These are phyloP conservation scores for Mortierella sp. DNA, from an alignment of 371 early-diverging fungal genomes.

Conservation along the genomic window DNA sequence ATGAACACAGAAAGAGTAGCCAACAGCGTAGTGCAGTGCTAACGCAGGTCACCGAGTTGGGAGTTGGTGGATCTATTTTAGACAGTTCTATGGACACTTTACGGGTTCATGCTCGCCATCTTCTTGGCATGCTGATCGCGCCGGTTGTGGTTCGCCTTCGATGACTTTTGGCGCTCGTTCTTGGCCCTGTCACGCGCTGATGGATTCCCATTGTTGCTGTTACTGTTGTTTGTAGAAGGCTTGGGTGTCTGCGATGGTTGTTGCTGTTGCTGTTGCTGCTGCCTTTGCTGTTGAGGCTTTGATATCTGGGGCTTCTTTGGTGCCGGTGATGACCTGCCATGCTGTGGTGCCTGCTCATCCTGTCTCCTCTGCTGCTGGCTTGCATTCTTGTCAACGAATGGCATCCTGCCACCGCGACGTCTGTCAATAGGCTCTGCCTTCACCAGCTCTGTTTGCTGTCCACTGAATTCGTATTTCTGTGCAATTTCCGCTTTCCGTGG, in stretches of 20 bases:
- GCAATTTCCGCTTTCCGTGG: constrained; percentile 73
- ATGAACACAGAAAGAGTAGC: no score
- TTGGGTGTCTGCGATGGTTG: not conserved
- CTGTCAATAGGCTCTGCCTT: constrained; percentile 51
- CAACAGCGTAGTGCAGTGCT: no score
- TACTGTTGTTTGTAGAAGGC: constrained; percentile 7
- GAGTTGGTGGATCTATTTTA: no score
- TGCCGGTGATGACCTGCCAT: constrained; percentile 10
- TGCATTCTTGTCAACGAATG: constrained; percentile 28
- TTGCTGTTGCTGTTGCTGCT: constrained; percentile 4
- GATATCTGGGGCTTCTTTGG: constrained; percentile 8
- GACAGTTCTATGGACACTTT: no score
- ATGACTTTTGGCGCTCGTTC: constrained; percentile 73
- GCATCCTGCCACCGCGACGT: constrained; percentile 44
- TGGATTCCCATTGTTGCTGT: constrained; percentile 4
- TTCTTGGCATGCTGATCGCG: constrained; percentile 76
- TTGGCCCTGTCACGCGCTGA: constrained; percentile 56
- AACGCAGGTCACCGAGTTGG: no score
- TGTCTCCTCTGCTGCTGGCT: constrained; percentile 18
- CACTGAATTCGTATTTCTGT: constrained; percentile 69
- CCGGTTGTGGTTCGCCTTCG: constrained; percentile 75
- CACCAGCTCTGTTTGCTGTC: constrained; percentile 55
- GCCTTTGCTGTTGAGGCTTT: constrained; percentile 12
- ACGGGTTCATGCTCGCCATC: constrained; percentile 56
- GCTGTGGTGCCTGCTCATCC: constrained; percentile 17